Base-by-base conservation (phyloP, 345 rosid species). In the Euphorbia peplus region DNA sequence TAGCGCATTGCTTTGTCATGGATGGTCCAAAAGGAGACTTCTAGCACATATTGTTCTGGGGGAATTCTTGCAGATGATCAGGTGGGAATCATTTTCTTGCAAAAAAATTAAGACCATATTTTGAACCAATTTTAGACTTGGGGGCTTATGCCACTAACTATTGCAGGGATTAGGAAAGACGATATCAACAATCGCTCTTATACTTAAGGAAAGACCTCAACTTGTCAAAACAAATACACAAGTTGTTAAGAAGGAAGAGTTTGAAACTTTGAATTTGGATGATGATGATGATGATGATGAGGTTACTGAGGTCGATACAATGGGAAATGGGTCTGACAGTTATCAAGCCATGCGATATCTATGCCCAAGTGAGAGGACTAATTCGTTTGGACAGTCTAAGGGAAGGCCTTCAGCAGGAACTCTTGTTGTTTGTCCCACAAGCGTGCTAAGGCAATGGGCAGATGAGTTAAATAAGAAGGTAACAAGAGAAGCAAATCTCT, bases 1-100 rank as follows among this genome's bases (percentile, higher is more conserved):
- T 84, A 93, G 97, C 84, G 91, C 73, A 93, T 93, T 82, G 98
- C 97, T 48, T 84, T 93, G 84, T 88, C 97, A 58, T 93, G 98
- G 98, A 93, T 93, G 98, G 75, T 80, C 71, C 87, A 89, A 62
- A 89, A 91, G 83, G 98, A 93, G 80, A 93, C 80, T 9, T 83
- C 80, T 37, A 69, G 86, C 68, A 6, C 70, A 26, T 75, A 88
- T 58, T 93, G 98, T 82, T 84, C 85, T 0, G 98, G 98, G 73
- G 98, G 98, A 80, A 93, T 93, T 74, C 96, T 93, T 66, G 98
- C 98, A 39, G 98, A 93, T 80, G 98, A 93, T 80, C 98, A 93
- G 97, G 98, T 90, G 42, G 42, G 54, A 60, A 61, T 58, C 53
- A 37, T 75, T 42, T 52, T 64, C 16, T 64, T 74, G 59, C 70